Evolutionary conservation across 1,139 yeast genomes (phyloP), one percentile per base, ranked within the genome.

Genomic region (Saccharomycopsis crataegensis): DNA sequence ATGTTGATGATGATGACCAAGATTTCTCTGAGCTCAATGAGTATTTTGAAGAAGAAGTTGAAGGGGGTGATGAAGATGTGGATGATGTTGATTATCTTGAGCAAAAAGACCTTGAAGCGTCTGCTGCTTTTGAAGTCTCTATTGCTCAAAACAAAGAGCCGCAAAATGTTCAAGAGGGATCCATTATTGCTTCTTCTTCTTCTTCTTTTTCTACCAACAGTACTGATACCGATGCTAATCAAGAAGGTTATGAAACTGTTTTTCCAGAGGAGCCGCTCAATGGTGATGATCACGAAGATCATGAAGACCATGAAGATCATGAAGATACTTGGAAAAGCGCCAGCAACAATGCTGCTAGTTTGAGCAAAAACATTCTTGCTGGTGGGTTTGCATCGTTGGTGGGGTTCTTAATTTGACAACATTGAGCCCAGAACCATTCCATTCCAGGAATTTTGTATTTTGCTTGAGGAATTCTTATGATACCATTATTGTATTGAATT

Each of bases 261-360:
- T 14, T 43, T 33, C 51, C 68, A 36, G 74, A 68, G 52, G 70
- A 70, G 52, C 74, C 69, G 54, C 68, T 62, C 17, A 68, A 66
- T 16, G 66, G 60, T 22, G 28, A 22, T 22, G 2, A 2, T 22
- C 28, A 22, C 4, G 28, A 22, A 22, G 28, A 22, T 4, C 28
- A 22, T 4, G 28, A 22, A 4, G 28, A n/a, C n/a, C n/a, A n/a
- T n/a, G n/a, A 22, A 22, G 28, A 22, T 22, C 28, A 22, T 9
- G 63, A 59, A 22, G 59, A 59, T 34, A 59, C 46, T 5, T 43
- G 46, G 46, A 14, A 14, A 3, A 36, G n/a, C 3, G 40, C 14
- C n/a, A 12, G n/a, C 5, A n/a, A 36, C 3, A 36, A n/a, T 5
- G 40, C n/a, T 12, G 40, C 40, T 36, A 11, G 40, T n/a, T 12